Percentiles rank a stretch among this genome's conserved stretches.
Conservation (phyloP, 1,284 basidiomycete genomes). For the Malassezia equina region DNA sequence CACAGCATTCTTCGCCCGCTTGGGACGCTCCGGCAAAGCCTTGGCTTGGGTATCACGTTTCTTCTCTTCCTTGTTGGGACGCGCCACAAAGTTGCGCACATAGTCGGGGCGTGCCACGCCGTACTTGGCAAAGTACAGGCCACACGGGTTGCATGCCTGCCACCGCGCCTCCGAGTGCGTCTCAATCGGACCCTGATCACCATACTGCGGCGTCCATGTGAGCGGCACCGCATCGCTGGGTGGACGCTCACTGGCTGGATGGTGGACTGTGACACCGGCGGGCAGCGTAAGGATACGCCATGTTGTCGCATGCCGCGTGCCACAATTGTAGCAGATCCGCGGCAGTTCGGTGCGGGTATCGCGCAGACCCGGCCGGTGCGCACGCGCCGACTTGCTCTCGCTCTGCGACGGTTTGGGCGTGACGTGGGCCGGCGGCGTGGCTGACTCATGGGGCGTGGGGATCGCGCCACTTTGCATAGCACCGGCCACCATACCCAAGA, state of each 20-base stretch:
- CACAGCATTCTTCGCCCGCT: neutral
- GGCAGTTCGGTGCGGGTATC: slow-evolving; percentile 4
- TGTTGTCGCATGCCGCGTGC: slow-evolving; percentile 20
- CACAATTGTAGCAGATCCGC: slow-evolving; percentile 43
- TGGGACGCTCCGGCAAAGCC: neutral
- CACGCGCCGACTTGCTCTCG: neutral
- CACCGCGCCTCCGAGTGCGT: slow-evolving; percentile 27
- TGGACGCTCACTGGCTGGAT: slow-evolving; percentile 26
- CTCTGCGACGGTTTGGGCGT: neutral
- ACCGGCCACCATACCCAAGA: slow-evolving; percentile 13
- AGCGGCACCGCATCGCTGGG: slow-evolving; percentile 15
- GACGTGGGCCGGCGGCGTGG: neutral
- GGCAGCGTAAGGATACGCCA: slow-evolving; percentile 34
- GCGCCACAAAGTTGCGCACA: slow-evolving; percentile 21
- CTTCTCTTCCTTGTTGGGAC: slow-evolving; percentile 3
- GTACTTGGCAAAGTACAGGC: slow-evolving; percentile 38
- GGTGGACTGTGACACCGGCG: slow-evolving; percentile 22
- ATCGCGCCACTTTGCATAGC: slow-evolving; percentile 6
- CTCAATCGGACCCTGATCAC: slow-evolving; percentile 10
- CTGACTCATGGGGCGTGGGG: neutral
- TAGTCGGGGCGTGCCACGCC: slow-evolving; percentile 29
- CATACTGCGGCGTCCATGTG: slow-evolving; percentile 12
- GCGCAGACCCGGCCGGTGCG: neutral
- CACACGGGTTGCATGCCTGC: slow-evolving; percentile 43
- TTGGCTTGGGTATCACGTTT: neutral